These are phyloP conservation scores for Chaetomium tenue DNA, from an alignment of 495 filamentous ascomycete genomes.

Conservation along the genomic window DNA sequence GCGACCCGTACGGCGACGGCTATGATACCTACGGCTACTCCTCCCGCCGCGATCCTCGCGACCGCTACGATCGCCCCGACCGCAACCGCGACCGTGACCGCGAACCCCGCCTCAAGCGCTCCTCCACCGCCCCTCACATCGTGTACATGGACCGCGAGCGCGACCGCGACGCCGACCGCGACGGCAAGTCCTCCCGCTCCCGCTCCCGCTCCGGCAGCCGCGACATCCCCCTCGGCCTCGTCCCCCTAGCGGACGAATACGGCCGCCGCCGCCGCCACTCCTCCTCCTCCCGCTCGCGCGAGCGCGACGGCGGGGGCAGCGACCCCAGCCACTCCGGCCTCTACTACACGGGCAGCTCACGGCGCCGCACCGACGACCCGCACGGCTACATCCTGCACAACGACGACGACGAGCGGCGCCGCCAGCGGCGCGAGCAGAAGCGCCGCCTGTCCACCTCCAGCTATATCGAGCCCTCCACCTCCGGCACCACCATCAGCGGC, in stretches of 20 bases:
- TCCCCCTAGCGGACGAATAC: slow-evolving; percentile 28
- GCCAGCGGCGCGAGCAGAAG: slow-evolving; percentile 25
- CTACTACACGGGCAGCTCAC: slow-evolving; percentile 11
- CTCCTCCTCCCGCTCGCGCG: slow-evolving; percentile 21
- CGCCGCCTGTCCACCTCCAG: slow-evolving; percentile 25
- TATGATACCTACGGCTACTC: slow-evolving; percentile 29
- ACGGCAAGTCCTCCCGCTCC: slow-evolving; percentile 19
- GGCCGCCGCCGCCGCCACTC: slow-evolving; percentile 22
- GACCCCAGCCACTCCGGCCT: slow-evolving; percentile 1
- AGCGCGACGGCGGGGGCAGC: slow-evolving; percentile 18
- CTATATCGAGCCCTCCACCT: slow-evolving; percentile 21
- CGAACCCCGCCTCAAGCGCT: slow-evolving; percentile 24
- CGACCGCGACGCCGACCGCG: slow-evolving; percentile 11
- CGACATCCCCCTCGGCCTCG: slow-evolving; percentile 26
- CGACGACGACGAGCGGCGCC: slow-evolving; percentile 33
- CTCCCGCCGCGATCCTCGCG: slow-evolving; percentile 20
- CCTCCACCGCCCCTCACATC: slow-evolving; percentile 29
- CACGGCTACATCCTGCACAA: slow-evolving; percentile 27
- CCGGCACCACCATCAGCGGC: neutral
- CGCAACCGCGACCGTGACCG: slow-evolving; percentile 3
- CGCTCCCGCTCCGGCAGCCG: slow-evolving; percentile 22
- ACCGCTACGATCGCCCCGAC: slow-evolving; percentile 11
- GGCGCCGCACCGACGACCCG: slow-evolving; percentile 24
- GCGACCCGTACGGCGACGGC: slow-evolving; percentile 26
- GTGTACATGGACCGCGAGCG: slow-evolving; percentile 31